Base-by-base conservation (phyloP, 352 stramenopile genomes). In the Globisporangium iwayamae region DNA sequence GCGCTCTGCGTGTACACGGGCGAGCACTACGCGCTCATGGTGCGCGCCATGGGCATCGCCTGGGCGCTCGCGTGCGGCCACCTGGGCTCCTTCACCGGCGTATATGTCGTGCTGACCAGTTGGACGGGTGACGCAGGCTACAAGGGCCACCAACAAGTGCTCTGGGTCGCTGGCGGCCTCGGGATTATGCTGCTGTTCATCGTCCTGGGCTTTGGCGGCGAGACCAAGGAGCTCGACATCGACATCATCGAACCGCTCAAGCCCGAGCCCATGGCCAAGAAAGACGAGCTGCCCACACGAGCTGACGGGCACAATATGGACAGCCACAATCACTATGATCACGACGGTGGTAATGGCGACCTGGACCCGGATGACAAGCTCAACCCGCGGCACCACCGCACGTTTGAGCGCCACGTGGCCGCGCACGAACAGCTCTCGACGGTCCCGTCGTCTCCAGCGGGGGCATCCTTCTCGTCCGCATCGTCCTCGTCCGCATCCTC, bases 1-100 rank as follows among this genome's bases (percentile, higher is more conserved):
- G 62, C 66, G 18, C 60, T 83, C 30, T 74, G 71, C 30, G 57
- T 68, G 6, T 81, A 76, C 53, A 83, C 76, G 1, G 73, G 72
- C 18, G 76, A 85, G 55, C 73, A 80, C 52, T 85, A 82, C 32
- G 71, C 73, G 16, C 69, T 82, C 14, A 69, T 82, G 39, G 76
- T 79, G 28, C 71, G 77, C 48, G 71, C 75, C 9, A 54, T 83
- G 30, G 77, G 75, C 18, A 72, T 82, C 32, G 74, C 70, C 11
- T 77, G 70, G 46, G 56, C 77, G 13, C 58, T 68, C 22, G 75
- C 66, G 9, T 74, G 71, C 41, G 71, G 75, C 8, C 69, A 82
- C 47, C 60, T 82, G 4, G 76, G 74, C 10, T 78, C 76, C 55
- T 79, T 83, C 52, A 46, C 68, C 25, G 76, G 76, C 36, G 64